These are phyloP conservation scores for Albifimbria verrucaria DNA, from an alignment of 2,329 filamentous ascomycete genomes.

Conservation along the genomic window DNA sequence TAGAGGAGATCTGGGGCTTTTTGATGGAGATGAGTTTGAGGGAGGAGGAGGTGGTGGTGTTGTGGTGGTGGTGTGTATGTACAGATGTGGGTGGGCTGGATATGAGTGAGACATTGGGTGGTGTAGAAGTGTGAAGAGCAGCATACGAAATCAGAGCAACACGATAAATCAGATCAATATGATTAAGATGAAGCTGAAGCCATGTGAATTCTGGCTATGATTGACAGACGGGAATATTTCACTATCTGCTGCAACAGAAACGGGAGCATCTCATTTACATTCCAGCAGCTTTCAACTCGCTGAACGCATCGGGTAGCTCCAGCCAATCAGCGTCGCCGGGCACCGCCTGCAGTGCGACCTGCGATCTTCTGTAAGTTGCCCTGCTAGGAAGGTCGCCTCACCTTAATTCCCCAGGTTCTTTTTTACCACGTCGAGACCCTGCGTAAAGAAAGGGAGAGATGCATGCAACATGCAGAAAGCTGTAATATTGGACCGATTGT, in stretches of 20 bases:
- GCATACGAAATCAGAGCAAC: not conserved
- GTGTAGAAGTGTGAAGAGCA: not conserved
- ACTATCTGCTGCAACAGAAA: too few relatives aligned
- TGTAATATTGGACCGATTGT: too few relatives aligned
- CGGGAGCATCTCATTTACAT: too few relatives aligned
- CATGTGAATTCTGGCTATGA: too few relatives aligned
- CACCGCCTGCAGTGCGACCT: not conserved
- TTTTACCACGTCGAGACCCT: not conserved
- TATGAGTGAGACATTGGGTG: too few relatives aligned
- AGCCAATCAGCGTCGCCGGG: not conserved
- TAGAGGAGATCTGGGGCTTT: constrained; percentile 9
- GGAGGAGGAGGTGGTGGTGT: not conserved
- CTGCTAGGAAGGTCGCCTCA: not conserved
- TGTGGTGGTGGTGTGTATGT: not conserved
- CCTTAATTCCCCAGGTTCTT: not conserved
- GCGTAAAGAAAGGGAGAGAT: not conserved
- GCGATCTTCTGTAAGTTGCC: not conserved
- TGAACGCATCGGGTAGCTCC: not conserved
- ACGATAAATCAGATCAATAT: too few relatives aligned
- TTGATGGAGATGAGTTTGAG: not conserved
- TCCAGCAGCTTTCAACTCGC: too few relatives aligned
- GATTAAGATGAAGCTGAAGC: too few relatives aligned
- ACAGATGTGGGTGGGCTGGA: not conserved
- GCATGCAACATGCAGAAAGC: too few relatives aligned
- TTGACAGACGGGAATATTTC: too few relatives aligned